These are phyloP conservation scores for Periconia sp. DNA, from an alignment of 2,329 filamentous ascomycete genomes.

Conservation along the genomic window DNA sequence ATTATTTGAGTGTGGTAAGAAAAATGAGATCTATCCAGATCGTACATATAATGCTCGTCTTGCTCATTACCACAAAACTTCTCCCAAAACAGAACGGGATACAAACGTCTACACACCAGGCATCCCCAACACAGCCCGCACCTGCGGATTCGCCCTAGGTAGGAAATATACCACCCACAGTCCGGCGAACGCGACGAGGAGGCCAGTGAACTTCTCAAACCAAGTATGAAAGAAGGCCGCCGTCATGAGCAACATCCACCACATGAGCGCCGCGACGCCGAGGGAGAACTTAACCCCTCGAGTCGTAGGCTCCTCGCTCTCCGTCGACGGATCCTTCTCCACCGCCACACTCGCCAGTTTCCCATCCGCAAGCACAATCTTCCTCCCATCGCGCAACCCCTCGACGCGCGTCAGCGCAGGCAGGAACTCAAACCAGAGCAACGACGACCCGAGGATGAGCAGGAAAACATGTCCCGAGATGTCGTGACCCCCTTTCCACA, in stretches of 20 bases:
- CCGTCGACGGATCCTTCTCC: slow-evolving; percentile 45
- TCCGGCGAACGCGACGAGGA: slow-evolving; percentile 50
- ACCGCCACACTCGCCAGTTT: slow-evolving; percentile 54
- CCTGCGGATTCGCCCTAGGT: slow-evolving; percentile 46
- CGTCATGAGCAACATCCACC: slow-evolving; percentile 99
- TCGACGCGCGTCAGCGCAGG: slow-evolving; percentile 55
- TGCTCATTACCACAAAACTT: not conserved
- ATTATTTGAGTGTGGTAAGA: no score
- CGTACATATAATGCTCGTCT: not conserved
- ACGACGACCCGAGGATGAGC: slow-evolving; percentile 79
- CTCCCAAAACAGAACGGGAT: not conserved
- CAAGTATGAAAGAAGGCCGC: slow-evolving; percentile 98
- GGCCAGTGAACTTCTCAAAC: slow-evolving; percentile 78
- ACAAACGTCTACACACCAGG: slow-evolving; percentile 41
- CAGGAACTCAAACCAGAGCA: slow-evolving; percentile 80
- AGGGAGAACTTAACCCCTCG: slow-evolving; percentile 58
- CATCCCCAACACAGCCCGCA: slow-evolving; percentile 50
- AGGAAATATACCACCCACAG: slow-evolving; percentile 52
- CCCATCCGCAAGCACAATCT: slow-evolving; percentile 67
- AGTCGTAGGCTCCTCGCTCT: slow-evolving; percentile 41
- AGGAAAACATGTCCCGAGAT: slow-evolving; percentile 95
- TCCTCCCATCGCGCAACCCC: slow-evolving; percentile 61
- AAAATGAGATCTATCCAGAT: no score
- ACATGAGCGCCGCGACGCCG: slow-evolving; percentile 68
- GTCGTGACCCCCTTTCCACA: slow-evolving; percentile 93